Percentiles rank a stretch among this genome's conserved stretches.
Evolutionary conservation across 2,329 filamentous ascomycete genomes (phyloP).

Genomic region (Trichoderma polysporum): DNA sequence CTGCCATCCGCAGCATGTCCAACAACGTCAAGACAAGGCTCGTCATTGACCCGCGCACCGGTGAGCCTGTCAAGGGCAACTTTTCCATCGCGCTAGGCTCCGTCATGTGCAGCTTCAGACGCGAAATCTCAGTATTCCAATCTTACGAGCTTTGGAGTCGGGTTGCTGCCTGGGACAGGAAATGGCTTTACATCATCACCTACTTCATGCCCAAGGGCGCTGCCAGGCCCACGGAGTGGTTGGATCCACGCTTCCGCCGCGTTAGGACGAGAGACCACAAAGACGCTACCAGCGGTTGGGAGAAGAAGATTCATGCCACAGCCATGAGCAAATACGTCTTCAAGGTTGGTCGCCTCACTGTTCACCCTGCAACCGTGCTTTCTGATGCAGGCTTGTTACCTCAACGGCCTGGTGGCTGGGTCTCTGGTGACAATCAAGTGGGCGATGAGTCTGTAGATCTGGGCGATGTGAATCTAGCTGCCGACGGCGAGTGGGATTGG

Average conservation of each 20-base stretch:
- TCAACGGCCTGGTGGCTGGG: slow-evolving; percentile 65
- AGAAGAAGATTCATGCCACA: slow-evolving; percentile 68
- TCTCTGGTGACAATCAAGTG: slow-evolving; percentile 44
- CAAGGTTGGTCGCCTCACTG: slow-evolving; percentile 77
- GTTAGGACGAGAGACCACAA: slow-evolving; percentile 41
- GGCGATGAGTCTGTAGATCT: slow-evolving; percentile 41
- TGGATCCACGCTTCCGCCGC: slow-evolving; percentile 46
- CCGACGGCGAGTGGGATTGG: slow-evolving; percentile 56
- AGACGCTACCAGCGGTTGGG: slow-evolving; percentile 46
- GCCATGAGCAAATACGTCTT: slow-evolving; percentile 79
- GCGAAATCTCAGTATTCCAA: slow-evolving; percentile 69
- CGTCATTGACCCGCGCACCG: slow-evolving; percentile 50
- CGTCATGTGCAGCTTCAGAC: slow-evolving; percentile 71
- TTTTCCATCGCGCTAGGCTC: slow-evolving; percentile 69
- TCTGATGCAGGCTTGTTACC: slow-evolving; percentile 73
- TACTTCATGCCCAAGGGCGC: slow-evolving; percentile 67
- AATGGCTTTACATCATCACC: slow-evolving; percentile 76
- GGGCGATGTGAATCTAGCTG: slow-evolving; percentile 36
- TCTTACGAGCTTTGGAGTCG: slow-evolving; percentile 72
- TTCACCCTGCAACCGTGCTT: slow-evolving; percentile 77
- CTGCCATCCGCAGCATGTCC: slow-evolving; percentile 54
- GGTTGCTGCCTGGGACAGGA: slow-evolving; percentile 72
- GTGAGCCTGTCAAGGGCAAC: slow-evolving; percentile 50
- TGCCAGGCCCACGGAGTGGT: slow-evolving; percentile 55
- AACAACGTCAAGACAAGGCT: slow-evolving; percentile 50